Evolutionary conservation across 2,329 filamentous ascomycete species (phyloP), one percentile per base, ranked within the genome.

Genomic region (Coleophoma eucalyptorum): DNA sequence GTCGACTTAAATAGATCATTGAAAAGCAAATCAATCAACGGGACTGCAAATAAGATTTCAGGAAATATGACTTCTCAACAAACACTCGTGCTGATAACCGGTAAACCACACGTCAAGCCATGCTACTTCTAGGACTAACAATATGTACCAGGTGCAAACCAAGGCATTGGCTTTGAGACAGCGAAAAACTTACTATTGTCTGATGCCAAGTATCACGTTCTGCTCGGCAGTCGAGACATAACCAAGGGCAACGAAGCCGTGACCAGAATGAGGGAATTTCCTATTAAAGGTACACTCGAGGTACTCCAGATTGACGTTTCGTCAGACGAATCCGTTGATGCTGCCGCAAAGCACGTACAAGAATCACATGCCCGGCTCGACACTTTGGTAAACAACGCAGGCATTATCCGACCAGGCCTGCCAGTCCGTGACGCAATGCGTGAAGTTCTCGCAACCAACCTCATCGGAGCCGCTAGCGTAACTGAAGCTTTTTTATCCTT

Each of bases 101-200:
- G 18, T 42, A 13, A 41, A 7, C 12, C 19, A 18, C n/a, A 4
- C 18, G 2, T 16, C 40, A 8, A 42, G 21, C 10, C 15, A 8
- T 19, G 3, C n/a, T 16, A 19, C 37, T 16, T 15, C n/a, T 18
- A 10, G 15, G 19, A 19, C 19, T 40, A 40, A 7, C 16, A 18
- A 21, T 40, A 2, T 16, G 32, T 73, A 2, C 72, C 70, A 0
- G 72, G 72, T 2, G 65, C 69, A 11, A 75, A 75, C 48, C 63
- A 62, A 3, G 72, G 72, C 5, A 61, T 75, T 2, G 71, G 72
- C 1, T 62, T 67, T 1, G 71, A 73, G 45, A 65, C 70, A 0
- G 64, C 65, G 10, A 63, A 61, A 4, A 53, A 50, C 18, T 50
- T 56, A 12, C 31, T 46, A n/a, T 18, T 45, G 16, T 37, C 45